Base-by-base conservation (phyloP, 2,329 filamentous ascomycete genomes). In the Amphichorda felina region DNA sequence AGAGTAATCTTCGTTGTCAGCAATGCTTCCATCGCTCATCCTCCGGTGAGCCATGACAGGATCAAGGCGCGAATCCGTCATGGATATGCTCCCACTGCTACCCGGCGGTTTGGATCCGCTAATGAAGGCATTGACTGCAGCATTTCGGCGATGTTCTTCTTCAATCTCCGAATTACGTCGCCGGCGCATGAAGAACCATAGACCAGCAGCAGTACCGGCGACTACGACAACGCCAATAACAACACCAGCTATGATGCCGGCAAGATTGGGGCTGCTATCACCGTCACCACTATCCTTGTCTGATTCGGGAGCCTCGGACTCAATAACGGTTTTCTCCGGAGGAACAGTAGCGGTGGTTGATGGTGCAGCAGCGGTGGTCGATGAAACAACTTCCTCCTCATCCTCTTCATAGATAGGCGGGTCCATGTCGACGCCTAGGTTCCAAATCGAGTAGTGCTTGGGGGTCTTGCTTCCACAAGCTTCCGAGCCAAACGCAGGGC, bases 1-100 rank as follows among this genome's bases (percentile, higher is more conserved):
- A 43, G 89, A 95, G 64, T 94, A 96, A 58, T 96, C 89, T 61
- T 94, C 79, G 61, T 95, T 93, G 57, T 96, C 89, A 35, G 88
- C 89, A 57, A 96, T 95, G 59, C 88, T 95, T 47, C 89, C 89
- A 51, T 91, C 85, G 61, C 89, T 95, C 64, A 89, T 73, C 59
- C 88, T 76, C 53, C 86, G 72, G 47, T 87, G 75, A 39, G 81
- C 79, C 71, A 93, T 79, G 44, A 87, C 79, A 7, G 87, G 86
- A 45, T 96, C 89, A 38, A 95, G 75, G 37, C 89, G 77, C 29
- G 83, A 79, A 54, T 96, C 89, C 11, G 76, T 76, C 61, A 84
- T 79, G 8, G 83, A 85, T 59, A 76, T 60, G 41, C 68, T 68
- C 41, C 79, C 73, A 54, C 75, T 70, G 60, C 71, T 77, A 38